Evolutionary conservation across 371 early-diverging fungal genomes (phyloP).

Genomic region (Ecytonucleospora hepatopenaei): DNA sequence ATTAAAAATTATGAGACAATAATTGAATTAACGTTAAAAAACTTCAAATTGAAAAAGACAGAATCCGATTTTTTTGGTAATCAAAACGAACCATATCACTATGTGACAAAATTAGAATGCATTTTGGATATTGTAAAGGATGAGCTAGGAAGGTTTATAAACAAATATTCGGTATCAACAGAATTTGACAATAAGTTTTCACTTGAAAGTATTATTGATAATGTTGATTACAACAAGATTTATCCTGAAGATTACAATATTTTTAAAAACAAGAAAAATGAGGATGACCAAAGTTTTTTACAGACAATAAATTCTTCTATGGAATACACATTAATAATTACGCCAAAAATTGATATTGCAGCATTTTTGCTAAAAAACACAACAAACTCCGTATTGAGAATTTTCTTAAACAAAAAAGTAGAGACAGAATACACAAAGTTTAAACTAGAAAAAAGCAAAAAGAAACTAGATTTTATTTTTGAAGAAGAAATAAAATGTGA

Average conservation of each 20-base stretch:
- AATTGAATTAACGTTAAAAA: conserved; percentile 2
- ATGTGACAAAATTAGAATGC: background rate
- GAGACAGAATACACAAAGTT: conserved; percentile 10
- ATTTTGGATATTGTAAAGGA: conserved; percentile 5
- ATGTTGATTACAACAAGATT: conserved; percentile 13
- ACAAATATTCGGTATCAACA: conserved; percentile 4
- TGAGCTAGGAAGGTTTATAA: conserved; percentile 10
- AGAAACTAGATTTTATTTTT: conserved; percentile 14
- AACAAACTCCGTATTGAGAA: background rate
- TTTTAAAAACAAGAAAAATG: background rate
- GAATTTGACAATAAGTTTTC: conserved; percentile 3
- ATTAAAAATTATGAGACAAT: conserved; percentile 10
- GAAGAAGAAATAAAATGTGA: conserved; percentile 5
- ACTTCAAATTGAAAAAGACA: conserved; percentile 16
- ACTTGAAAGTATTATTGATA: conserved; percentile 4
- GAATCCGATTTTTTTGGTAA: conserved; percentile 17
- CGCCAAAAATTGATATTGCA: background rate
- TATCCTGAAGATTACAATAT: conserved; percentile 7
- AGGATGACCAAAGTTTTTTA: background rate
- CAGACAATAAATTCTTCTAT: background rate
- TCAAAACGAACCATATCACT: background rate
- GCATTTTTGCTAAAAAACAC: conserved; percentile 1
- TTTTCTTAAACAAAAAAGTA: conserved; percentile 1
- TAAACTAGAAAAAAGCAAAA: conserved; percentile 15
- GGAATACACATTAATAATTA: conserved; percentile 9